Evolutionary conservation across 208 protist species (phyloP).

Genomic region (Trypanosomatidae sp.): DNA sequence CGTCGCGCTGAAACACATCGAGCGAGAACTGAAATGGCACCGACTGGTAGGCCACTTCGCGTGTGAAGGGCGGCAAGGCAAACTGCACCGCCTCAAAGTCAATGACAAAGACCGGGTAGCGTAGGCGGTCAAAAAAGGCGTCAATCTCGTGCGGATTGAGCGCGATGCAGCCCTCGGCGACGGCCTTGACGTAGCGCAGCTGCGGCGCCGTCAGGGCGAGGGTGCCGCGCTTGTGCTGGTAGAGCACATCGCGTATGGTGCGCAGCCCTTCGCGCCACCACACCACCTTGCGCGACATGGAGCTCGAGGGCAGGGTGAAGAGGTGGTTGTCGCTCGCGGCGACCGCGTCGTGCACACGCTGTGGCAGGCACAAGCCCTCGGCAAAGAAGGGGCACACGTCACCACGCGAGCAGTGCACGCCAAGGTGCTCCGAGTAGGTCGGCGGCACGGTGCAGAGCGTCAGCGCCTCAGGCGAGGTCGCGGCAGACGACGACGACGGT

Average conservation of each 20-base stretch:
- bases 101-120: slow-evolving; percentile 77
- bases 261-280: slow-evolving; percentile 75
- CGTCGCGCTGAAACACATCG: slow-evolving; percentile 80
- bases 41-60: slow-evolving; percentile 67
- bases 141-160: slow-evolving; percentile 71
- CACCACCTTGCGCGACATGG: slow-evolving; percentile 44
- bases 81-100: slow-evolving; percentile 86
- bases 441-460: slow-evolving; percentile 6
- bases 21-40: slow-evolving; percentile 84
- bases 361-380: slow-evolving; percentile 73
- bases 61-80: slow-evolving; percentile 74
- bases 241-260: slow-evolving; percentile 49
- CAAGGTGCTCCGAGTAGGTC: slow-evolving; percentile 36
- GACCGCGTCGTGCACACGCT: slow-evolving; percentile 52
- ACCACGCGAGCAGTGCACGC: slow-evolving; percentile 54
- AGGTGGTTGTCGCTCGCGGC: slow-evolving; percentile 62
- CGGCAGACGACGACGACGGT: neutral
- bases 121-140: slow-evolving; percentile 53
- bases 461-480: neutral
- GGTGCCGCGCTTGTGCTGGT: slow-evolving; percentile 31
- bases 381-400: slow-evolving; percentile 71
- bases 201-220: slow-evolving; percentile 71
- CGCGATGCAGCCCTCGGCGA: slow-evolving; percentile 36
- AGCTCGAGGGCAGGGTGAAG: slow-evolving; percentile 69
- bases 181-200: slow-evolving; percentile 64